phyloP scores from a whole-genome alignment of 2,329 filamentous ascomycete species.

The Penicillium sp. region DNA sequence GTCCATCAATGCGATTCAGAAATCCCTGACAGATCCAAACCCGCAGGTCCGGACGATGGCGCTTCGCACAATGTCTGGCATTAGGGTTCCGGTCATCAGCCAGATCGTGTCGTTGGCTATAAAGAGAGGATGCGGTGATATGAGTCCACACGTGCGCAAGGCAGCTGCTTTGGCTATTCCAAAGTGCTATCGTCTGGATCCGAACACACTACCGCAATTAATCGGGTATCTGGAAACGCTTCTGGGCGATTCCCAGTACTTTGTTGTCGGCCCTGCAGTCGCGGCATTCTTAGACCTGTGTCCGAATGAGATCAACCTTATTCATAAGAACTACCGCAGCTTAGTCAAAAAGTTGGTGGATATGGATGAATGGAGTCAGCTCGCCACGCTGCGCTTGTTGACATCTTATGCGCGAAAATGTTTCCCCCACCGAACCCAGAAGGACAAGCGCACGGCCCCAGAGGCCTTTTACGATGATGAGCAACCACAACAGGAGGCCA shows the following conservation, averaged over 20 bases:
- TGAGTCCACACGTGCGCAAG: slow-evolving; percentile 90
- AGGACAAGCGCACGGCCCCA: slow-evolving; percentile 54
- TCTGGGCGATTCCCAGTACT: slow-evolving; percentile 88
- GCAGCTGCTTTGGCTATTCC: slow-evolving; percentile 90
- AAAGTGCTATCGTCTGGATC: slow-evolving; percentile 91
- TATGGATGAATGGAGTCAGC: slow-evolving; percentile 98
- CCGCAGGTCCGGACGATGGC: slow-evolving; percentile 88
- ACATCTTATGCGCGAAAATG: slow-evolving; percentile 79
- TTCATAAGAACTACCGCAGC: slow-evolving; percentile 83
- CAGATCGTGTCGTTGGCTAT: slow-evolving; percentile 96
- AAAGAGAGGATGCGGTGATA: slow-evolving; percentile 87
- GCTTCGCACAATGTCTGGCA: slow-evolving; percentile 93
- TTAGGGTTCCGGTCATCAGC: slow-evolving; percentile 94
- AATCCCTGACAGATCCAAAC: slow-evolving; percentile 88
- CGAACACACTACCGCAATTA: slow-evolving; percentile 76
- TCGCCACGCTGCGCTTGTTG: slow-evolving; percentile 78
- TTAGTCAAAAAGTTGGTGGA: slow-evolving; percentile 89
- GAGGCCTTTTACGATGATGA: slow-evolving; percentile 81
- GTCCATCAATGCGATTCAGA: slow-evolving; percentile 98
- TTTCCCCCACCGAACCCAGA: slow-evolving; percentile 68
- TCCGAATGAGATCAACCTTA: slow-evolving; percentile 77
- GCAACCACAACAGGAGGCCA: slow-evolving; percentile 44
- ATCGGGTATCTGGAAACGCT: slow-evolving; percentile 74
- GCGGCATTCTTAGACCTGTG: slow-evolving; percentile 85
- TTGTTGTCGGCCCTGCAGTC: slow-evolving; percentile 91